These are phyloP conservation scores for Asterella californica DNA, from an alignment of 225 moss, liverwort and hornwort species.

Conservation along the genomic window DNA sequence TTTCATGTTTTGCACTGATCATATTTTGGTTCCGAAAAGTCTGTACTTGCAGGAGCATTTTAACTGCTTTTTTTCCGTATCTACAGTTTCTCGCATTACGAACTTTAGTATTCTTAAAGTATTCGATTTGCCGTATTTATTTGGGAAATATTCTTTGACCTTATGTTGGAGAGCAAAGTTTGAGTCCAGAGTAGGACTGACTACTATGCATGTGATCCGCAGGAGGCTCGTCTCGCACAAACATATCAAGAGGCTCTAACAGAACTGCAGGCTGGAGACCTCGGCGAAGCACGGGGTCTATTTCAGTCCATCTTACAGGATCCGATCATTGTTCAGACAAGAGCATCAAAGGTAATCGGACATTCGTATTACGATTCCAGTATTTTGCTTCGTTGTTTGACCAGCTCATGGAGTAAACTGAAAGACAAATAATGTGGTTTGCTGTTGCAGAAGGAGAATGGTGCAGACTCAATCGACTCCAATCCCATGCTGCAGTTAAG, in stretches of 20 bases:
- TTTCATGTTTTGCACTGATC: neutral
- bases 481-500: conserved; percentile 48
- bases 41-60: neutral
- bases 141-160: neutral
- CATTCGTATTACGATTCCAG: neutral
- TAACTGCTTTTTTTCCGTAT: neutral
- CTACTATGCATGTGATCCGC: neutral
- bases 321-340: conserved; percentile 38
- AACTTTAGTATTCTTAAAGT: neutral
- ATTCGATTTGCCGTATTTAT: neutral
- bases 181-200: neutral
- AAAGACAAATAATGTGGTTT: neutral
- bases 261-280: conserved; percentile 39
- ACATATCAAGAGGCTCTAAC: conserved; percentile 40
- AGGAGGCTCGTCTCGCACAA: conserved; percentile 44
- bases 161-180: neutral
- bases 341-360: conserved; percentile 10
- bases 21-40: neutral
- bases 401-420: neutral
- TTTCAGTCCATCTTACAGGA: conserved; percentile 38
- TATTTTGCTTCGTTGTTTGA: neutral
- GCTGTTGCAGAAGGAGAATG: conserved; percentile 24
- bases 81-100: neutral
- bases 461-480: conserved; percentile 21
- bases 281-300: conserved; percentile 25